Evolutionary conservation across 2,329 filamentous ascomycete species (phyloP).

Genomic region (Monilinia polystroma): DNA sequence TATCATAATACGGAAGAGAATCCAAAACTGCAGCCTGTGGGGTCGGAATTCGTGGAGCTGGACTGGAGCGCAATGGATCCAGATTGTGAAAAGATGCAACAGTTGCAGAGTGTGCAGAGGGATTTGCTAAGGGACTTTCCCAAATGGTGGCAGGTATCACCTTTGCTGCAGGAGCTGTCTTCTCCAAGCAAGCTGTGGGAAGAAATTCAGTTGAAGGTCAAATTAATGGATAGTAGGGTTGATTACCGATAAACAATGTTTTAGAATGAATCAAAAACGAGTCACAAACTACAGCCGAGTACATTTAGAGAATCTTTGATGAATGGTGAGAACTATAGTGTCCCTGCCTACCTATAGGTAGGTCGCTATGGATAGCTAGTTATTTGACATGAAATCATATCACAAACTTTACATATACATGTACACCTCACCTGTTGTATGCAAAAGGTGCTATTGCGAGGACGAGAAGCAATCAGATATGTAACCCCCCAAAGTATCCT

Average conservation of each 20-base stretch:
- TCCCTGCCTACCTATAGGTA: not conserved
- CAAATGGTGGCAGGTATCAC: not conserved
- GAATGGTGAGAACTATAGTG: not conserved
- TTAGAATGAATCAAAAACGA: not conserved
- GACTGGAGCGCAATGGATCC: conserved; percentile 22
- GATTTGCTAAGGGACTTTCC: conserved; percentile 16
- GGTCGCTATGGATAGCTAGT: not conserved
- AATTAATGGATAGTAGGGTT: conserved; percentile 18
- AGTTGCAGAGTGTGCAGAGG: conserved; percentile 16
- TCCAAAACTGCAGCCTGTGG: not conserved
- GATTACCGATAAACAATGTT: not conserved
- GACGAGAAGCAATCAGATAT: not conserved
- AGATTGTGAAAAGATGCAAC: conserved; percentile 1
- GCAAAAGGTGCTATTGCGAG: not conserved
- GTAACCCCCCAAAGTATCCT: not conserved
- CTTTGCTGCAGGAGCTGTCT: not conserved
- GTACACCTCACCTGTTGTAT: not conserved
- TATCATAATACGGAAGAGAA: conserved; percentile 13
- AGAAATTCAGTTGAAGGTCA: conserved; percentile 14
- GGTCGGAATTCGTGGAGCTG: conserved; percentile 18
- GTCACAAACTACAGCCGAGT: not conserved
- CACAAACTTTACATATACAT: not conserved
- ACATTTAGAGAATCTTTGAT: not conserved
- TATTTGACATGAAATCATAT: not conserved
- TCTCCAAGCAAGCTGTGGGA: not conserved